Conservation (phyloP, 805 yeast genomes). For the Schizosaccharomyces cryophilus region DNA sequence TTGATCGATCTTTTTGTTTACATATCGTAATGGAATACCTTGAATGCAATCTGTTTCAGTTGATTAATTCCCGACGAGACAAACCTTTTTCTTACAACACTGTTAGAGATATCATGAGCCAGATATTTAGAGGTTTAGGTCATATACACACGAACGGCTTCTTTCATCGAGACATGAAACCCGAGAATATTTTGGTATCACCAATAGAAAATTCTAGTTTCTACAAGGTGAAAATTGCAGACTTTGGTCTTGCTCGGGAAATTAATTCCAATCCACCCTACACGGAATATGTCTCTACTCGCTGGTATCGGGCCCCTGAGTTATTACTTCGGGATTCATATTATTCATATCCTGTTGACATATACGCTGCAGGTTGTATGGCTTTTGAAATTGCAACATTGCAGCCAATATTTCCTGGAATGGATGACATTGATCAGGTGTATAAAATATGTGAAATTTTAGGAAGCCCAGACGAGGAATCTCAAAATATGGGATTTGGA, state of each 20-base stretch:
- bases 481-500: not conserved
- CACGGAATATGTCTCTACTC: slow-evolving; percentile 95
- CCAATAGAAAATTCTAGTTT: not conserved
- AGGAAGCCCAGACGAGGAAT: not conserved
- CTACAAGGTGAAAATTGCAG: slow-evolving; percentile 44
- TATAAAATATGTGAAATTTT: slow-evolving; percentile 9
- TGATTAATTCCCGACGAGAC: slow-evolving; percentile 29
- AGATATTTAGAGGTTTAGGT: slow-evolving; percentile 23
- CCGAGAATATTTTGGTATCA: slow-evolving; percentile 59
- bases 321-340: slow-evolving; percentile 64
- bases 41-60: slow-evolving; percentile 59
- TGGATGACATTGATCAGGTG: slow-evolving; percentile 68
- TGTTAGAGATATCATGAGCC: slow-evolving; percentile 23
- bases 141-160: slow-evolving; percentile 6
- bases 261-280: slow-evolving; percentile 64
- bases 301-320: slow-evolving; percentile 95
- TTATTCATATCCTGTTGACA: slow-evolving; percentile 75
- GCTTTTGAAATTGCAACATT: slow-evolving; percentile 70
- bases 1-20: slow-evolving; percentile 36
- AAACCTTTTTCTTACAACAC: not conserved
- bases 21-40: slow-evolving; percentile 76
- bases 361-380: slow-evolving; percentile 94
- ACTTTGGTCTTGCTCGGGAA: slow-evolving; percentile 84
- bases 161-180: slow-evolving; percentile 80
- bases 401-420: slow-evolving; percentile 86